phyloP scores from a whole-genome alignment of 225 moss, liverwort and hornwort species.

The Ulota crispa region DNA sequence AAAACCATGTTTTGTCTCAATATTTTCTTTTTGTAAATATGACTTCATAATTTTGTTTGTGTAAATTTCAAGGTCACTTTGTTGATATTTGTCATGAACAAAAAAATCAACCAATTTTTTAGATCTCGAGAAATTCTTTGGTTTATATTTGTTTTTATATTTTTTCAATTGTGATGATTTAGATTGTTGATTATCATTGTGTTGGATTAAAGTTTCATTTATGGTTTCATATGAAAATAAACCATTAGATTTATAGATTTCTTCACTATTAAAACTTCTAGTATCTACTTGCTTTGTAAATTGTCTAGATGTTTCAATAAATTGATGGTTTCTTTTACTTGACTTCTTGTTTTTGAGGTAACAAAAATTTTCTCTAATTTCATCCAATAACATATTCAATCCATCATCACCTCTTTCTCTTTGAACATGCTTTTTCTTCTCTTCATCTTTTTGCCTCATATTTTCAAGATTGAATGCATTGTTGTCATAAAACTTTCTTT shows the following conservation, averaged over 20 bases:
- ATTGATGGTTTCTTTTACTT: background rate
- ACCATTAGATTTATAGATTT: no score
- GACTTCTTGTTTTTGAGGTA: background rate
- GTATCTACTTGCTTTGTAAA: background rate
- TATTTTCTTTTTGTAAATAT: background rate
- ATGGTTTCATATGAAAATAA: background rate
- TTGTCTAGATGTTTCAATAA: background rate
- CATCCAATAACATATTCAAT: slow-evolving; percentile 29
- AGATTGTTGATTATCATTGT: background rate
- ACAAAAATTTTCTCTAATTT: slow-evolving; percentile 22
- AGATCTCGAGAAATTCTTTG: accelerated
- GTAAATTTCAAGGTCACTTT: background rate
- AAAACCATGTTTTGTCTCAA: background rate
- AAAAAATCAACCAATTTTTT: background rate
- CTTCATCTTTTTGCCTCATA: background rate
- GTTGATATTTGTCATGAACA: accelerated
- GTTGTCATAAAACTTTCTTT: background rate
- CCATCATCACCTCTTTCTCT: slow-evolving; percentile 17
- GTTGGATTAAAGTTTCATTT: background rate
- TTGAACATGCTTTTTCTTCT: background rate
- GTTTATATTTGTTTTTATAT: background rate
- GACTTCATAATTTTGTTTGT: background rate
- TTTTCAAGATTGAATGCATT: background rate
- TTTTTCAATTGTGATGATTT: background rate
- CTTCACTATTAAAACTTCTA: no score